Evolutionary conservation across 805 yeast species (phyloP), one percentile per base, ranked within the genome.

Genomic region (Kuraishia borneana): DNA sequence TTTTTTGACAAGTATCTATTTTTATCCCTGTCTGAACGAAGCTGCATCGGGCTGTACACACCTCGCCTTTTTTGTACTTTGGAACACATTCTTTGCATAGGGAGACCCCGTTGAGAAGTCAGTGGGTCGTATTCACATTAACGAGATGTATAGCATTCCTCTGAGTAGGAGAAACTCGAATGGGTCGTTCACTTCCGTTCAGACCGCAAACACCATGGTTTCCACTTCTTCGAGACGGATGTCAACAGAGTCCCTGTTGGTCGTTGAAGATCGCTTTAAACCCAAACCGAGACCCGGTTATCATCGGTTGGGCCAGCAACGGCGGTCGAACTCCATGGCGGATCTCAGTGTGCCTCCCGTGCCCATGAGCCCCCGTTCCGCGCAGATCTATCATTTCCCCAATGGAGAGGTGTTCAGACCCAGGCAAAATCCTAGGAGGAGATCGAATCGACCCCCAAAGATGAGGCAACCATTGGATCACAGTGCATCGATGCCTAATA

Each of bases 401-500:
- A 69, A 70, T 45, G 76, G 76, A 32, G 76, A 70, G 43, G 58
- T 68, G 2, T 70, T 69, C 46, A 51, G 67, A 23, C 75, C 75
- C 2, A 46, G 74, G 26, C 49, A 46, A 30, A 54, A 58, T 9
- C 68, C 68, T 2, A 38, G 54, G n/a, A 60, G 54, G 31, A 51
- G 69, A 35, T 37, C 54, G 7, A 44, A 54, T 21, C 54, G 61
- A 34, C 72, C 71, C 6, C 43, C 44, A 27, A 60, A 56, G 42
- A 39, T 52, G 3, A 13, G 9, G 18, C 34, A 16, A 10, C 29
- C 16, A 12, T 20, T 21, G 16, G 36, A 18, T 14, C 30, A 21
- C 5, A 25, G 23, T 6, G 18, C 30, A 5, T 23, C 34, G 4
- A 14, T 31, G 33, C 33, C 33, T 9, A 23, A 31, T 22, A 18